Percentiles rank a stretch among this genome's conserved stretches.
These are phyloP conservation scores for Ustilago esculenta DNA, from an alignment of 1,284 basidiomycete species.

Conservation along the genomic window DNA sequence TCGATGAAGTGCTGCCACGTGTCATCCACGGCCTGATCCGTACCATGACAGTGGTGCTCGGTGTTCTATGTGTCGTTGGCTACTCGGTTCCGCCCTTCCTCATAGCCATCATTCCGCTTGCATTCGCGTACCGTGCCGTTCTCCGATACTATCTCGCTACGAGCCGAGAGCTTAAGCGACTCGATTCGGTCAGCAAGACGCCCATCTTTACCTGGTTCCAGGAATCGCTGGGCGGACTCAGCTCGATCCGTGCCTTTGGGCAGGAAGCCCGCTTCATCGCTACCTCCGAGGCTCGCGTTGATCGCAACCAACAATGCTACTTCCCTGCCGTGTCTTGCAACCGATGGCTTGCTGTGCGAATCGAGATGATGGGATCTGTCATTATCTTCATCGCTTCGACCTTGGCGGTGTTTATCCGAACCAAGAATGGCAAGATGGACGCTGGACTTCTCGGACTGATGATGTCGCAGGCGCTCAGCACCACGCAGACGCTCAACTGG, in stretches of 20 bases:
- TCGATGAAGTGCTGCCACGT: slow-evolving; percentile 72
- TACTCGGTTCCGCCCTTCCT: slow-evolving; percentile 80
- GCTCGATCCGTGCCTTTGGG: slow-evolving; percentile 78
- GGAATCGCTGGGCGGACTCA: slow-evolving; percentile 83
- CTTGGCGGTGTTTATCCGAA: slow-evolving; percentile 75
- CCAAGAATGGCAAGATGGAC: slow-evolving; percentile 73
- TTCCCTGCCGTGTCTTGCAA: slow-evolving; percentile 77
- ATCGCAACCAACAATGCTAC: slow-evolving; percentile 81
- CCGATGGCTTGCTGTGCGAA: slow-evolving; percentile 78
- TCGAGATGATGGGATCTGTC: slow-evolving; percentile 77
- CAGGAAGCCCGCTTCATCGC: slow-evolving; percentile 74
- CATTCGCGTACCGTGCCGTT: slow-evolving; percentile 58
- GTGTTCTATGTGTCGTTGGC: slow-evolving; percentile 77
- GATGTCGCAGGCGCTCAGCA: slow-evolving; percentile 76
- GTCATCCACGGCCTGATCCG: slow-evolving; percentile 61
- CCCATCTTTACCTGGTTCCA: slow-evolving; percentile 83
- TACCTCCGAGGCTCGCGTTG: slow-evolving; percentile 81
- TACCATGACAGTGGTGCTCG: slow-evolving; percentile 70
- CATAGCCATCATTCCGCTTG: slow-evolving; percentile 69
- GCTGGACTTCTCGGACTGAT: slow-evolving; percentile 91
- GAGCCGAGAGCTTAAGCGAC: slow-evolving; percentile 87
- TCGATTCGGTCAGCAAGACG: slow-evolving; percentile 87
- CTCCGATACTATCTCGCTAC: slow-evolving; percentile 83
- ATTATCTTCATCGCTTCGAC: slow-evolving; percentile 81
- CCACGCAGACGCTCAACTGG: slow-evolving; percentile 73